Percentiles rank a stretch among this genome's conserved stretches.
Evolutionary conservation across 73 alveolate species (phyloP).

Genomic region (Durusdinium trenchii): DNA sequence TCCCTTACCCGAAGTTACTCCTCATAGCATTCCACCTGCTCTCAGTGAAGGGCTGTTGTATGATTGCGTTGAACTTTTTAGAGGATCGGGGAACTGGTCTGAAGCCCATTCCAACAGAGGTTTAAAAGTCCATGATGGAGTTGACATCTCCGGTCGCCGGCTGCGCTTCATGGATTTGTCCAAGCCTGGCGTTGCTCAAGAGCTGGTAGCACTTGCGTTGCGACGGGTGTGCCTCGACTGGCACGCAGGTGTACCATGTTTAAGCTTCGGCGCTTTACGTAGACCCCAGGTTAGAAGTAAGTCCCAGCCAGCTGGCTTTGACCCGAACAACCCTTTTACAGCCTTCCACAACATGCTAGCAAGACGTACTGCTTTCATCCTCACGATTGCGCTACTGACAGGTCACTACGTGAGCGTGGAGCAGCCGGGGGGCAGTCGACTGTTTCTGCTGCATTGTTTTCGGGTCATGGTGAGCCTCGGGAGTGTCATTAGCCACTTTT

Average conservation of each 20-base stretch:
- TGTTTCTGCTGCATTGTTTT: background rate
- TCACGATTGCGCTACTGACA: background rate
- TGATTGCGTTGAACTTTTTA: background rate
- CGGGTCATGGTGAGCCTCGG: background rate
- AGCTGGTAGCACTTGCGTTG: background rate
- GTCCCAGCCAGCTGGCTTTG: background rate
- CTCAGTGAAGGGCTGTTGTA: background rate
- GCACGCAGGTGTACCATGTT: background rate
- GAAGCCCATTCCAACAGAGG: background rate
- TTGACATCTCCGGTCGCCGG: background rate
- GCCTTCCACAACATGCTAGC: background rate
- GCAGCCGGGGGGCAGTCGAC: background rate
- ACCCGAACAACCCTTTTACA: background rate
- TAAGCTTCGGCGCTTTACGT: background rate
- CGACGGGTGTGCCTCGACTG: background rate
- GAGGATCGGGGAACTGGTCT: conserved; percentile 24
- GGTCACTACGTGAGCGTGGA: background rate
- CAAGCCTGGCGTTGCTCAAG: background rate
- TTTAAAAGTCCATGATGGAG: background rate
- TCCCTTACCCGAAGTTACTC: background rate
- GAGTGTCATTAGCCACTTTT: background rate
- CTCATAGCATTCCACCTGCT: background rate
- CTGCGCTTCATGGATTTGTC: background rate
- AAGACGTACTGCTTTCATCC: background rate
- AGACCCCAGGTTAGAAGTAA: background rate